Conservation (phyloP, 495 filamentous ascomycete genomes). For the Neurospora hispaniola region DNA sequence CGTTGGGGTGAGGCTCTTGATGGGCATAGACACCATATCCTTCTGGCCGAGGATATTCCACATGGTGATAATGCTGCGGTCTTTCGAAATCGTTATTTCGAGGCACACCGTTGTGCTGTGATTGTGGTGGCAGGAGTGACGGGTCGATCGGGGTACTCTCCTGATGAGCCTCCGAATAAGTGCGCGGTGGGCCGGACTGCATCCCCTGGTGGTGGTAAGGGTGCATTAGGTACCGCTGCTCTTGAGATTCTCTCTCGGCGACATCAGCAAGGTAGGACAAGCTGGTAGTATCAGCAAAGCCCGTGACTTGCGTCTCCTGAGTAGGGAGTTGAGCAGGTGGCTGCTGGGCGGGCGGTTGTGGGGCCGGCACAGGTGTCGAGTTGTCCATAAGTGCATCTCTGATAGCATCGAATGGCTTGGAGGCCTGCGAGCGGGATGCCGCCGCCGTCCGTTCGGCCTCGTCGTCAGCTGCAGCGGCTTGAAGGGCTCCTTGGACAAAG, state of each 20-base stretch:
- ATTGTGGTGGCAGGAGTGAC: background rate
- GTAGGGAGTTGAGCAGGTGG: constrained; percentile 4
- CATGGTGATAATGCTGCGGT: background rate
- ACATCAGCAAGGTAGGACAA: constrained; percentile 25
- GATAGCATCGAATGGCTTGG: constrained; percentile 38
- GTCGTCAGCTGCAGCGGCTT: constrained; percentile 14
- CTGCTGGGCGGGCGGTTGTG: constrained; percentile 3
- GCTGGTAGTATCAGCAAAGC: constrained; percentile 5
- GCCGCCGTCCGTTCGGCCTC: constrained; percentile 8
- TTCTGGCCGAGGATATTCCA: constrained; percentile 7
- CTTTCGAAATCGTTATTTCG: background rate
- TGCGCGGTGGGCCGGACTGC: background rate
- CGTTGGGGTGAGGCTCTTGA: background rate
- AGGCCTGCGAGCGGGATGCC: constrained; percentile 12
- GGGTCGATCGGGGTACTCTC: constrained; percentile 5
- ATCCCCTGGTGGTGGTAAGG: background rate
- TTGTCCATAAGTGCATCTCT: constrained; percentile 34
- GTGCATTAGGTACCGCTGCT: background rate
- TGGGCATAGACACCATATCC: background rate
- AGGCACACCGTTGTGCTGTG: background rate
- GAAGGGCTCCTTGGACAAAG: constrained; percentile 14
- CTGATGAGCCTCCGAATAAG: background rate
- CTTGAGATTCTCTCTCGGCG: constrained; percentile 9
- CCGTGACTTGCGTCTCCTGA: background rate
- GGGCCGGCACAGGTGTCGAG: constrained; percentile 9